A percentile compares a stretch with the other conserved stretches of the same genome.
Conservation (phyloP, 1,139 yeast genomes). For the Yamadazyma taylorii region DNA sequence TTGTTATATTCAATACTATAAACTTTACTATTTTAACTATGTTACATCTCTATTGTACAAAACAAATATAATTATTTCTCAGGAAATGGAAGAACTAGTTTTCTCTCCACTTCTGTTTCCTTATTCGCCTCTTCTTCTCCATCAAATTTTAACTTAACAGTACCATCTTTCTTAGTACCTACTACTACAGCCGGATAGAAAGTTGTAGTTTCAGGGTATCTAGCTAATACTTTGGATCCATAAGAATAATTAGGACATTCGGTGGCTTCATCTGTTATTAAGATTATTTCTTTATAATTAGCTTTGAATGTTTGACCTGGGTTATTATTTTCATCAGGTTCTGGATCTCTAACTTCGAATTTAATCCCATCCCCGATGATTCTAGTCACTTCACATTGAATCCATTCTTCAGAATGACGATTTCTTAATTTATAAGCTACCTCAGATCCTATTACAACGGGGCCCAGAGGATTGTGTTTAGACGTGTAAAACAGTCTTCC, state of each 20-base stretch:
- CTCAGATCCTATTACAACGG: slow-evolving; percentile 68
- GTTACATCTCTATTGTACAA: background rate
- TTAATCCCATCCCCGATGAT: slow-evolving; percentile 74
- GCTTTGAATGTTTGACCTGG: slow-evolving; percentile 89
- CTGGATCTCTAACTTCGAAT: slow-evolving; percentile 93
- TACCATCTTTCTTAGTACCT: slow-evolving; percentile 73
- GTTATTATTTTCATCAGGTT: slow-evolving; percentile 91
- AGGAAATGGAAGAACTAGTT: slow-evolving; percentile 79
- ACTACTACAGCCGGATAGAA: slow-evolving; percentile 93
- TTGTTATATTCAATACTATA: no score
- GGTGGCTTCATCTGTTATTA: slow-evolving; percentile 38
- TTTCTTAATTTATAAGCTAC: slow-evolving; percentile 82
- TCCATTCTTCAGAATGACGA: slow-evolving; percentile 85
- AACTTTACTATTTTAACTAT: background rate
- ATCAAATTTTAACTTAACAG: slow-evolving; percentile 80
- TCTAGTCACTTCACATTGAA: slow-evolving; percentile 86
- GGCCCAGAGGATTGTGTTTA: slow-evolving; percentile 58
- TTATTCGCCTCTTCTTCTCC: slow-evolving; percentile 98
- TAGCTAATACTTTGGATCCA: slow-evolving; percentile 82
- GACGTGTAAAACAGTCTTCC: slow-evolving; percentile 46
- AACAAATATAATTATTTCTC: slow-evolving; percentile 22
- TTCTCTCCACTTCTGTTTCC: slow-evolving; percentile 88
- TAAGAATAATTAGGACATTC: slow-evolving; percentile 62
- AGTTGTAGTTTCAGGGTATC: slow-evolving; percentile 97
- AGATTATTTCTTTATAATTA: slow-evolving; percentile 72